phyloP scores from a whole-genome alignment of 140 eudicot species.

The Artemisia princeps region DNA sequence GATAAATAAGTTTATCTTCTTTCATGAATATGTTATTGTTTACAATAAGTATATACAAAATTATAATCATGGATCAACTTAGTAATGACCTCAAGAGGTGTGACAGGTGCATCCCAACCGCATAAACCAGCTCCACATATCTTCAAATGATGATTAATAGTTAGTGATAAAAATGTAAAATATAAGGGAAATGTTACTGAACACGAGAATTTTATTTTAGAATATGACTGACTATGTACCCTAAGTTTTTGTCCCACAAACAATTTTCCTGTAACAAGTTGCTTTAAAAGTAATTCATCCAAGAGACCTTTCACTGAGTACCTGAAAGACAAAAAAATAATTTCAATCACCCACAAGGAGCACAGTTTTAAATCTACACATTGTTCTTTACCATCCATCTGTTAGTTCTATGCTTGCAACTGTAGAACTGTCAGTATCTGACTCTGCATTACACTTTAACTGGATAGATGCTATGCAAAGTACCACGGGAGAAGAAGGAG shows the following conservation, averaged over 20 bases:
- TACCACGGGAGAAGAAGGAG: constrained; percentile 70
- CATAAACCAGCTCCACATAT: constrained; percentile 77
- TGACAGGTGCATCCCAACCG: constrained; percentile 80
- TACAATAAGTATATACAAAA: not conserved
- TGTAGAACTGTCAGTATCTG: constrained; percentile 26
- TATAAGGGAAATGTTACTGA: not conserved
- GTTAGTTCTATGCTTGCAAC: constrained; percentile 60
- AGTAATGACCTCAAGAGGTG: constrained; percentile 72
- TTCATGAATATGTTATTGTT: not conserved
- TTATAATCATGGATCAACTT: constrained; percentile 9
- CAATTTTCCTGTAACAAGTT: constrained; percentile 57
- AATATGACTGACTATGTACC: constrained; percentile 30
- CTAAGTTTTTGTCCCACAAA: constrained; percentile 87
- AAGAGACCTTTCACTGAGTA: constrained; percentile 60
- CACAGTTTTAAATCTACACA: constrained; percentile 11
- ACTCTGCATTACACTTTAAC: constrained; percentile 23
- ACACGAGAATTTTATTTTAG: constrained; percentile 8
- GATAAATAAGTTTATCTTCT: constrained; percentile 4
- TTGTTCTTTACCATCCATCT: constrained; percentile 77
- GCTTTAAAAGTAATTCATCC: constrained; percentile 60
- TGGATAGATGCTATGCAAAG: constrained; percentile 74
- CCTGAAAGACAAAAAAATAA: constrained; percentile 35
- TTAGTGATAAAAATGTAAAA: constrained; percentile 20
- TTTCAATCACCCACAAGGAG: constrained; percentile 13
- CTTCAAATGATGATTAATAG: constrained; percentile 43